Base-by-base conservation (phyloP, 305 asterid species). In the Petunia hybrid region DNA sequence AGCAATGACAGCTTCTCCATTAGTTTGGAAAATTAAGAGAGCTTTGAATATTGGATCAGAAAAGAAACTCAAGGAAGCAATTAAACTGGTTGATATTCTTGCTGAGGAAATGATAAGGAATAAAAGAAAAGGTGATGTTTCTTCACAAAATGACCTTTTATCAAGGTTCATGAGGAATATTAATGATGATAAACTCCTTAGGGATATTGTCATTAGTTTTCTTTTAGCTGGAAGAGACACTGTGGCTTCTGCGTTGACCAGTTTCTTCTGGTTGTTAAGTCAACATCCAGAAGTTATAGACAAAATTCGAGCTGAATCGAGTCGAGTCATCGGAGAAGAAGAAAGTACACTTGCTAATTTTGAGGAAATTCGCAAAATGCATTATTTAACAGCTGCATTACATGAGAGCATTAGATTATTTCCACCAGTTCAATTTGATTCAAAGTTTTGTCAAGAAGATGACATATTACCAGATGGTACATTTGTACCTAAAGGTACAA, bases 401-500 rank as follows among this genome's bases (percentile, higher is more conserved):
- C 89, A 88, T 81, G 97, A 93, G 85, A 85, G 91, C 82, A 82
- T 93, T 88, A 81, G 98, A 38, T 86, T 94, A 0, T 92, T 84
- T 67, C 98, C 98, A 1, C 96, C 98, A 1, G 96, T 94, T 43
- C 96, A 89, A 22, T 88, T 91, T 79, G 97, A 92, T 63, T 90
- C 95, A 0, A 94, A 94, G 81, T 90, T 87, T 63, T 84, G 92
- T 3, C 82, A 63, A 8, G 70, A 79, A 2, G 89, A 91, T 38
- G 97, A 94, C 36, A 43, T 86, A 38, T 85, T 94, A 1, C 85
- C 96, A 0, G 97, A 91, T 45, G 98, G 94, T 0, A 91, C 95
- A 5, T 78, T 82, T 2, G 92, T 90, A 0, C 6, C 80, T 7
- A 81, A 82, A 38, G 96, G 96, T 8, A 86, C 93, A 0, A 82